A percentile compares a stretch with the other conserved stretches of the same genome.
Evolutionary conservation across 495 filamentous ascomycete species (phyloP).

Genomic region (Collariella sp.): DNA sequence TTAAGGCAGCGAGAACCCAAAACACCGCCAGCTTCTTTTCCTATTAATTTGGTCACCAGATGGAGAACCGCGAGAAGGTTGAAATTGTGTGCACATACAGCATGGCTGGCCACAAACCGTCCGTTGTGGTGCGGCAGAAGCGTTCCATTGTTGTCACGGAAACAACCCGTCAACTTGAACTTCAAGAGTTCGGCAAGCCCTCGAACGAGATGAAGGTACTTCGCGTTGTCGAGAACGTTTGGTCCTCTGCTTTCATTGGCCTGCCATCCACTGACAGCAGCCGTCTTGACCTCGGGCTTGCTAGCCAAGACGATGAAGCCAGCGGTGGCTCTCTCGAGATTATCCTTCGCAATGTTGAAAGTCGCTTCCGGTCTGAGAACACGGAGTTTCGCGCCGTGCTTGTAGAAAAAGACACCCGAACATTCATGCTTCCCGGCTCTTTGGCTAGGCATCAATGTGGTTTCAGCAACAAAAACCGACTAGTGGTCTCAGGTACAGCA

Average conservation of each 20-base stretch:
- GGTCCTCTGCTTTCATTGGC: neutral
- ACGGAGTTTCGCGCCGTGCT: neutral
- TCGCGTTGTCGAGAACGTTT: neutral
- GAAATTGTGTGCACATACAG: neutral
- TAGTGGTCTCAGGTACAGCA: neutral
- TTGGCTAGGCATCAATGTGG: neutral
- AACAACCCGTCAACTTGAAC: neutral
- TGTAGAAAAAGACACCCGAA: neutral
- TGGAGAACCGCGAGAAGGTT: neutral
- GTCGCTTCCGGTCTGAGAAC: neutral
- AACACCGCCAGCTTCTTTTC: constrained; percentile 14
- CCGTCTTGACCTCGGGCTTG: neutral
- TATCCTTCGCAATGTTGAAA: neutral
- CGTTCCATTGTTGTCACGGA: neutral
- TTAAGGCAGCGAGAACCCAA: constrained; percentile 3
- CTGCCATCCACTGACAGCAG: constrained; percentile 10
- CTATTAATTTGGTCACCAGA: neutral
- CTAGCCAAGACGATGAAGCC: constrained; percentile 5
- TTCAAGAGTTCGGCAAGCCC: neutral
- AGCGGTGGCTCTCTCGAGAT: neutral
- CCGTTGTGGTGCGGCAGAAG: constrained; percentile 4
- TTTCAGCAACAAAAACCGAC: neutral
- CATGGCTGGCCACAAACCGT: constrained; percentile 5
- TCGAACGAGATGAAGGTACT: constrained; percentile 2
- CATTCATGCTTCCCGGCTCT: neutral